Evolutionary conservation across 1,284 basidiomycete genomes (phyloP).

Genomic region (Neonothopanus nambi): DNA sequence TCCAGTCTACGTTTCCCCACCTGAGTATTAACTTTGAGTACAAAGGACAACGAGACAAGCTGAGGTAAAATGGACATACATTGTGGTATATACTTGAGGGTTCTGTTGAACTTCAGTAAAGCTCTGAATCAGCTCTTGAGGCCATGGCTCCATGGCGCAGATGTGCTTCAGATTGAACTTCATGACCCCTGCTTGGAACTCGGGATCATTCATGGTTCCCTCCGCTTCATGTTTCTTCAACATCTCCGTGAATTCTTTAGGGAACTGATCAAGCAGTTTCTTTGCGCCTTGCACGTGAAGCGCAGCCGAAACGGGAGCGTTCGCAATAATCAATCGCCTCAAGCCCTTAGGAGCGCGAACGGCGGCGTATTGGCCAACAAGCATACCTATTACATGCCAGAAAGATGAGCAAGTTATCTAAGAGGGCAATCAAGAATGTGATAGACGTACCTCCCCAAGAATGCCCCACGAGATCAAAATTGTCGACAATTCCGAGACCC

Average conservation of each 20-base stretch:
- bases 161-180: slow-evolving; percentile 45
- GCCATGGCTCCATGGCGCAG: slow-evolving; percentile 48
- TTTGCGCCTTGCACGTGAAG: neutral
- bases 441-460: slow-evolving; percentile 44
- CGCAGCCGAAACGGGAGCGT: neutral
- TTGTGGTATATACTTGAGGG: slow-evolving; percentile 48
- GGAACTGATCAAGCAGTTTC: neutral
- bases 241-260: slow-evolving; percentile 12
- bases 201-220: slow-evolving; percentile 43
- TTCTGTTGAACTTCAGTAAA: slow-evolving; percentile 40
- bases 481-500: slow-evolving; percentile 35
- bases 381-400: slow-evolving; percentile 28
- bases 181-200: slow-evolving; percentile 45
- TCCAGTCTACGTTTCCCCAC: neutral
- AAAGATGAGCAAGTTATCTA: neutral
- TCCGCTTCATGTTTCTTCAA: slow-evolving; percentile 48
- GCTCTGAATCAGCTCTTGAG: slow-evolving; percentile 32
- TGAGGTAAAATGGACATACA: slow-evolving; percentile 21
- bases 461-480: slow-evolving; percentile 45
- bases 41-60: too few relatives aligned
- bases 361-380: slow-evolving; percentile 27
- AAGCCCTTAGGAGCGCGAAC: slow-evolving; percentile 39
- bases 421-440: neutral
- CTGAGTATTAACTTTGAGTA: neutral
- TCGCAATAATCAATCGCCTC: slow-evolving; percentile 38